Percentiles rank a stretch among this genome's conserved stretches.
These are phyloP conservation scores for Xylaria sp. DNA, from an alignment of 2,329 filamentous ascomycete genomes.

Conservation along the genomic window DNA sequence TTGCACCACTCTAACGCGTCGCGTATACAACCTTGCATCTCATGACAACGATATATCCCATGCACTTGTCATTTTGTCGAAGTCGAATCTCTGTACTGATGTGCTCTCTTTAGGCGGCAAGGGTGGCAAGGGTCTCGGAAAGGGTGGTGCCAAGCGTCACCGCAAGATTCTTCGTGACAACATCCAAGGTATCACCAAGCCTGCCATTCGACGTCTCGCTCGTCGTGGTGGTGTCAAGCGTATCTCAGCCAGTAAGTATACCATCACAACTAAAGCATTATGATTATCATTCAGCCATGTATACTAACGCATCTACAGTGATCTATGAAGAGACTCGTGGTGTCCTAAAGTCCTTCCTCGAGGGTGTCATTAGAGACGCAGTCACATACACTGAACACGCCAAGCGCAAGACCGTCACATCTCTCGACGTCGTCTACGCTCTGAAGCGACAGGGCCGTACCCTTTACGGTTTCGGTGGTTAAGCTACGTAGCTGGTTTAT, in stretches of 20 bases:
- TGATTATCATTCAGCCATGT: no score
- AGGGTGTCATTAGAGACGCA: constrained; percentile 81
- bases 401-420: constrained; percentile 79
- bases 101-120: constrained; percentile 76
- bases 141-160: constrained; percentile 98
- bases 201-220: constrained; percentile 96
- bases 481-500: constrained; percentile 42
- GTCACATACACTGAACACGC: constrained; percentile 87
- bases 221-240: constrained; percentile 99
- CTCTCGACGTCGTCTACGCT: constrained; percentile 72
- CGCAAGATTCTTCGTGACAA: constrained; percentile 99
- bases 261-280: no score
- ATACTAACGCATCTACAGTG: constrained; percentile 58
- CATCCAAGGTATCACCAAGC: constrained; percentile 99
- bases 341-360: constrained; percentile 86
- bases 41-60: constrained; percentile 19
- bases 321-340: constrained; percentile 87
- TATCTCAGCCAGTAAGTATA: constrained; percentile 93
- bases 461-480: constrained; percentile 77
- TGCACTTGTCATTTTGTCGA: background rate
- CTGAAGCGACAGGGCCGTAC: constrained; percentile 74
- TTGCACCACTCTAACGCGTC: constrained; percentile 47
- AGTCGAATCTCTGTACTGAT: constrained; percentile 55
- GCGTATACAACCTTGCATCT: constrained; percentile 36
- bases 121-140: constrained; percentile 97